Conservation (phyloP, 2,329 filamentous ascomycete species). For the Ophidiomyces ophidiicola region DNA sequence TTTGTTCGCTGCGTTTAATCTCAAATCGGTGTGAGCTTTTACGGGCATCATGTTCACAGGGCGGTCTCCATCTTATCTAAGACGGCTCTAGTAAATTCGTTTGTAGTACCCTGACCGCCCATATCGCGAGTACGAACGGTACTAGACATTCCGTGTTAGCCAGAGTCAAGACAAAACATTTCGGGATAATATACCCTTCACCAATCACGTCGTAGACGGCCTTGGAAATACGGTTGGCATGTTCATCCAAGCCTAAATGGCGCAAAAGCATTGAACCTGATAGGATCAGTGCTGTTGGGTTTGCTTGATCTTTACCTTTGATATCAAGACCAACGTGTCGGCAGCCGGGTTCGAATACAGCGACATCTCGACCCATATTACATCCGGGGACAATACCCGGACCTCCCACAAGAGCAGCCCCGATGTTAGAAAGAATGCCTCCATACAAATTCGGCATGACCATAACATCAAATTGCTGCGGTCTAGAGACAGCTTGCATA, state of each 20-base stretch:
- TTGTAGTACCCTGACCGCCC: conserved; percentile 78
- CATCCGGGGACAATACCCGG: conserved; percentile 95
- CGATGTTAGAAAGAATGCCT: conserved; percentile 97
- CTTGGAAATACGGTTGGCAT: conserved; percentile 95
- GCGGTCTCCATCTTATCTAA: conserved; percentile 82
- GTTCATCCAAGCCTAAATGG: conserved; percentile 92
- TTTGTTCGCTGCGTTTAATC: too few species aligned
- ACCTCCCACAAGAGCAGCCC: conserved; percentile 89
- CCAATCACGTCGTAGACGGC: conserved; percentile 66
- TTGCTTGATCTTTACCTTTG: conserved; percentile 98
- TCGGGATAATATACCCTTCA: conserved; percentile 57
- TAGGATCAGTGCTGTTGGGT: conserved; percentile 90
- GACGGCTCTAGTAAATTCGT: conserved; percentile 91
- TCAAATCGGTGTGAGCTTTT: too few species aligned
- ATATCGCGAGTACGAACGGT: conserved; percentile 77
- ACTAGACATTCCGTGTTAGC: background rate
- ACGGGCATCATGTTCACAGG: conserved; percentile 40
- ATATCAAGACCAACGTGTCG: conserved; percentile 98
- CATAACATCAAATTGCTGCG: conserved; percentile 98
- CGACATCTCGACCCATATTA: conserved; percentile 98
- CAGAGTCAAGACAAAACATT: background rate
- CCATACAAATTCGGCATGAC: conserved; percentile 99
- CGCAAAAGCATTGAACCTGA: conserved; percentile 94
- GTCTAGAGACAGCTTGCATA: conserved; percentile 94
- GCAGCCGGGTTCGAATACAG: conserved; percentile 97